A percentile compares a stretch with the other conserved stretches of the same genome.
Conservation (phyloP, 306 rosid species). For the Pyrus pyrifolia region DNA sequence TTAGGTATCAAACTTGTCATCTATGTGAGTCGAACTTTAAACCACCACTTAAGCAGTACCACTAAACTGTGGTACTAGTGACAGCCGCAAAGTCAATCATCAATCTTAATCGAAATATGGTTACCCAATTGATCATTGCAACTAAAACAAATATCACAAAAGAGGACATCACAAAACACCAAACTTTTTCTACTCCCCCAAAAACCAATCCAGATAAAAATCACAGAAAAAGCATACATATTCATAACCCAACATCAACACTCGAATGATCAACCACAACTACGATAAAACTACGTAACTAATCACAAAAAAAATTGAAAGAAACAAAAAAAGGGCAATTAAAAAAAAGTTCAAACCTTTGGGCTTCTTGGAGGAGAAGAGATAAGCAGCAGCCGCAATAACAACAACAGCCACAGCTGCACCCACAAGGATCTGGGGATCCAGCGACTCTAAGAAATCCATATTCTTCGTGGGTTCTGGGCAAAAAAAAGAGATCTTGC, state of each 20-base stretch:
- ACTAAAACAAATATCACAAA: not conserved
- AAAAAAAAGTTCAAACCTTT: constrained; percentile 38
- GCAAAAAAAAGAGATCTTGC: not conserved
- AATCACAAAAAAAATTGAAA: not conserved
- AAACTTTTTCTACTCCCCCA: not conserved
- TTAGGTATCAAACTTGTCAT: too few relatives aligned
- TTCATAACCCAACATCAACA: not conserved
- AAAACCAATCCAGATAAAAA: not conserved
- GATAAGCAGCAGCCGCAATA: constrained; percentile 50
- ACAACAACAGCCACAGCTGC: constrained; percentile 49
- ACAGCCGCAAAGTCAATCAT: not conserved
- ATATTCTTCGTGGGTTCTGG: constrained; percentile 7
- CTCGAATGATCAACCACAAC: not conserved
- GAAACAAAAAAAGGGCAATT: not conserved
- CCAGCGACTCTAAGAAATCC: constrained; percentile 51
- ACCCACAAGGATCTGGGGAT: constrained; percentile 51
- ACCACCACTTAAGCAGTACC: too few relatives aligned
- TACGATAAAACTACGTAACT: not conserved
- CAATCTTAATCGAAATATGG: not conserved
- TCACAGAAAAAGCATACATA: not conserved
- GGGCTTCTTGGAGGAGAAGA: constrained; percentile 54
- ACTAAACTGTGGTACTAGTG: too few relatives aligned
- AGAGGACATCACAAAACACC: not conserved
- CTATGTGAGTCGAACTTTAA: not conserved
- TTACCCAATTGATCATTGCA: not conserved